Evolutionary conservation across 176 grass and related monocot species (phyloP).

Genomic region (Poa pratensis): DNA sequence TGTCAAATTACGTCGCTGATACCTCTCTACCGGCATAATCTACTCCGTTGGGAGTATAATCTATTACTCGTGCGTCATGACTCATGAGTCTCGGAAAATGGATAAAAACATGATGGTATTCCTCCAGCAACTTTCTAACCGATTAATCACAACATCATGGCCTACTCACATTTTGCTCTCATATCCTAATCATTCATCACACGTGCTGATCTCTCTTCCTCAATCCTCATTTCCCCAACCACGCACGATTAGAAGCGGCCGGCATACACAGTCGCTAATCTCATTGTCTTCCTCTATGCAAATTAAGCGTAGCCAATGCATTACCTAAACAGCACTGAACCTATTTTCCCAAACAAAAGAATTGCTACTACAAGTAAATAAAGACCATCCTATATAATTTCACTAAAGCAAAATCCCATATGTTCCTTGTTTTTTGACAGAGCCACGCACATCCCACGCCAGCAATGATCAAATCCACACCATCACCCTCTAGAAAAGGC

Average conservation of each 20-base stretch:
- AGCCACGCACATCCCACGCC: too few relatives aligned
- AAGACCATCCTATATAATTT: too few relatives aligned
- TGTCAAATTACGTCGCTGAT: too few relatives aligned
- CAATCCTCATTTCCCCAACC: neutral
- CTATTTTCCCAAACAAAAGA: neutral
- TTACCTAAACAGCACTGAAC: neutral
- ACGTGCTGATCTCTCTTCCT: too few relatives aligned
- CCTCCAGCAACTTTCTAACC: neutral
- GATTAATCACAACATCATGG: neutral
- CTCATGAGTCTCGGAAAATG: too few relatives aligned
- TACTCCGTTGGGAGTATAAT: too few relatives aligned
- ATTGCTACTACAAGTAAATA: neutral
- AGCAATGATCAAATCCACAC: constrained; percentile 12
- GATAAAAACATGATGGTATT: too few relatives aligned
- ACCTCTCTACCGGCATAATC: too few relatives aligned
- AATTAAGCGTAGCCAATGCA: neutral
- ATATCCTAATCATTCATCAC: neutral
- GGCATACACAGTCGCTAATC: neutral
- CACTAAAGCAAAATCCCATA: too few relatives aligned
- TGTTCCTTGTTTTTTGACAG: too few relatives aligned
- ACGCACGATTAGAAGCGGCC: neutral
- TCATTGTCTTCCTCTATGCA: neutral
- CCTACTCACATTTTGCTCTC: neutral
- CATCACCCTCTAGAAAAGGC: neutral
- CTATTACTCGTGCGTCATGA: too few relatives aligned